phyloP scores from a whole-genome alignment of 169 alveolate genomes.

The Plasmodium chabaudi region DNA sequence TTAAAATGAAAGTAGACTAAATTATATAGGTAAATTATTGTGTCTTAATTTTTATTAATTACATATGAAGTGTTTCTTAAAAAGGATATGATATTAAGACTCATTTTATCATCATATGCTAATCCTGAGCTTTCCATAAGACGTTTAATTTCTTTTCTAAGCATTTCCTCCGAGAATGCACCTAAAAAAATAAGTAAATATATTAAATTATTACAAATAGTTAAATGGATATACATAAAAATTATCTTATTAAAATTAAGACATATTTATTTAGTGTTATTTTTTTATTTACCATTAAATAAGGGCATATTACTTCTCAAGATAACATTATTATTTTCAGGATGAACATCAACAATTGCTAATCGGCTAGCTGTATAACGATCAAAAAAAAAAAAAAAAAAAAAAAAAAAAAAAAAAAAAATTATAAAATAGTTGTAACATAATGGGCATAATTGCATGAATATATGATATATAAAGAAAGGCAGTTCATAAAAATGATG shows the following conservation, averaged over 20 bases:
- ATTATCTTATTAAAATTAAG: no score
- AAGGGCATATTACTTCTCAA: conserved; percentile 48
- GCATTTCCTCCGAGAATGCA: conserved; percentile 27
- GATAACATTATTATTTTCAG: conserved; percentile 17
- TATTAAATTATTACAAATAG: not conserved
- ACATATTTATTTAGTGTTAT: no score
- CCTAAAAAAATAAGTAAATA: conserved; percentile 14
- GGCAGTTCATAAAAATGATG: no score
- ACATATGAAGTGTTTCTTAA: conserved; percentile 37
- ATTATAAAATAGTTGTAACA: no score
- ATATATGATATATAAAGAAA: no score
- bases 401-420: not conserved
- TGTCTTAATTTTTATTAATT: not conserved
- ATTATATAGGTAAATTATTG: not conserved
- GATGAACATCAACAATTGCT: conserved; percentile 24
- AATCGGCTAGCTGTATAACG: conserved; percentile 24
- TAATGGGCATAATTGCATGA: no score
- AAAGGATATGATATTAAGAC: conserved; percentile 34
- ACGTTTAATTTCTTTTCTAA: conserved; percentile 12
- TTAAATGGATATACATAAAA: not conserved
- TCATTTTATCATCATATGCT: conserved; percentile 17
- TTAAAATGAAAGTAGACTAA: not conserved
- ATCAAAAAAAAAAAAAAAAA: not conserved
- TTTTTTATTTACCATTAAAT: conserved; percentile 34
- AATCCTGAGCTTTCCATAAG: conserved; percentile 14